Evolutionary conservation across 768 basidiomycete species (phyloP).

Genomic region (Pisolithus orientalis): DNA sequence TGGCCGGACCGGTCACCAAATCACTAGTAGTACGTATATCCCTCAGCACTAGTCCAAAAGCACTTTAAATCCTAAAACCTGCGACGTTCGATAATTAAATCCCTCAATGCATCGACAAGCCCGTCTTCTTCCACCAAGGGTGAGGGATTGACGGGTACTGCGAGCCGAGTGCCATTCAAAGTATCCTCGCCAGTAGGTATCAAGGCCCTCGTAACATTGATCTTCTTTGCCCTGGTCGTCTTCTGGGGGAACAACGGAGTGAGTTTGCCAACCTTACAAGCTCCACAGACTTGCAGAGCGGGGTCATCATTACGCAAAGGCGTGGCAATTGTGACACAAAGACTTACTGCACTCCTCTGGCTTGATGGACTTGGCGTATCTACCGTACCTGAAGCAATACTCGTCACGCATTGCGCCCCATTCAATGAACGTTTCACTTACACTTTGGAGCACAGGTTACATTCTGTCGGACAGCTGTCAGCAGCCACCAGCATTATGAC

Average conservation of each 20-base stretch:
- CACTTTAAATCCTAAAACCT: too few species aligned
- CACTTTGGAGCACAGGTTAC: slow-evolving; percentile 47
- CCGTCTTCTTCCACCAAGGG: too few species aligned
- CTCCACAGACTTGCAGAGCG: slow-evolving; percentile 50
- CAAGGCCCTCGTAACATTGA: too few species aligned
- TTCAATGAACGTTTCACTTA: slow-evolving; percentile 22
- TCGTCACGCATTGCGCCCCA: not conserved
- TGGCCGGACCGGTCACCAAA: too few species aligned
- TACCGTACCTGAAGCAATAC: slow-evolving; percentile 51
- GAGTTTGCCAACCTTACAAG: slow-evolving; percentile 55
- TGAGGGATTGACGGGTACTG: too few species aligned
- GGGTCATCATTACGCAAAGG: not conserved
- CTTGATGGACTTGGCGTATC: slow-evolving; percentile 67
- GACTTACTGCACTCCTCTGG: slow-evolving; percentile 57
- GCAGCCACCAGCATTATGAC: slow-evolving; percentile 45
- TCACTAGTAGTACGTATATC: too few species aligned
- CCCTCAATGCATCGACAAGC: too few species aligned
- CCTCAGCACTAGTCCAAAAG: too few species aligned
- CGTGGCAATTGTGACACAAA: not conserved
- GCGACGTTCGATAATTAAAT: too few species aligned
- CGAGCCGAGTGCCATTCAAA: too few species aligned
- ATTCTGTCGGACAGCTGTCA: not conserved
- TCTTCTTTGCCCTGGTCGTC: slow-evolving; percentile 4
- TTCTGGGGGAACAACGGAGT: slow-evolving; percentile 45
- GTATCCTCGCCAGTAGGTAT: too few species aligned